phyloP scores from a whole-genome alignment of 495 filamentous ascomycete genomes.

The Talaromyces proteolyticus region DNA sequence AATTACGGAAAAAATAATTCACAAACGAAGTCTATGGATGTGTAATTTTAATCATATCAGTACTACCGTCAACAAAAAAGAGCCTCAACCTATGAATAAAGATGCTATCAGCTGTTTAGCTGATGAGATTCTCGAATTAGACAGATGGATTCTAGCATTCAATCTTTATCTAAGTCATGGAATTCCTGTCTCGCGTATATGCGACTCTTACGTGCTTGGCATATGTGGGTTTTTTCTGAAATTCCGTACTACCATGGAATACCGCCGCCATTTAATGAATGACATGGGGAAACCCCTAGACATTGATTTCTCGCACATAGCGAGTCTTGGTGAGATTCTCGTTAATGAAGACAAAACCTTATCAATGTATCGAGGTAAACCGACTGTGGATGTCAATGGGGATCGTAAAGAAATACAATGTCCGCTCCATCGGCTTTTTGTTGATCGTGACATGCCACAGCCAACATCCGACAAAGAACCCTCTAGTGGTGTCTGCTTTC shows the following conservation, averaged over 20 bases:
- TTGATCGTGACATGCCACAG: not conserved
- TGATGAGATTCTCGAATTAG: slow-evolving; percentile 1
- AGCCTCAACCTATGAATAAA: not conserved
- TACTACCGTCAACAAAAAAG: no score
- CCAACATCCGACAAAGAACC: not conserved
- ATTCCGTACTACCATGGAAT: not conserved
- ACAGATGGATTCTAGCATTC: slow-evolving; percentile 1
- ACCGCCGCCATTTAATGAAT: no score
- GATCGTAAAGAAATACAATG: not conserved
- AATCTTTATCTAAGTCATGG: slow-evolving; percentile 2
- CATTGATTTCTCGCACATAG: slow-evolving; percentile 1
- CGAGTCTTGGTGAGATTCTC: slow-evolving; percentile 1
- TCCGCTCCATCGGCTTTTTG: not conserved
- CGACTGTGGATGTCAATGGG: not conserved
- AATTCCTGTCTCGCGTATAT: not conserved
- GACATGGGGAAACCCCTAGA: not conserved
- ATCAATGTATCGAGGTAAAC: not conserved
- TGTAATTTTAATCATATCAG: no score
- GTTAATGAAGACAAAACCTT: not conserved
- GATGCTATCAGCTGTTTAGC: not conserved
- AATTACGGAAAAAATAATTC: not conserved
- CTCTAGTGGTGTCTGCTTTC: not conserved
- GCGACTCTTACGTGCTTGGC: not conserved
- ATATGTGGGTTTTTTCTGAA: slow-evolving; percentile 3
- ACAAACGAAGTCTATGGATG: not conserved